Evolutionary conservation across 306 rosid genomes (phyloP), one percentile per base, ranked within the genome.

Genomic region (Sesbania bispinosa): DNA sequence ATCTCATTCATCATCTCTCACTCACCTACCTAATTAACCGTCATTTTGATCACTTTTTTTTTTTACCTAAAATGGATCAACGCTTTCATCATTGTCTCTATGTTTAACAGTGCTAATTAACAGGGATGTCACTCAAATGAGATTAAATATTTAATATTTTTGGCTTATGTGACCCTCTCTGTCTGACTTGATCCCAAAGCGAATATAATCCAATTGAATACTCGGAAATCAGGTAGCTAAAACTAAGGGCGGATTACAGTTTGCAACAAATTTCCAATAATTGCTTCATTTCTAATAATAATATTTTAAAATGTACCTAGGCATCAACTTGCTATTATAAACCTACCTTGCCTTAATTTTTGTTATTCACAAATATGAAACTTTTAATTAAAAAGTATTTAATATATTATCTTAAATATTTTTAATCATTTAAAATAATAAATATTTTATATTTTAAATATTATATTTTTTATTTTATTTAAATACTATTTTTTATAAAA

Each of bases 201-300:
- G 45, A 35, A 42, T 70, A 10, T n/a, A n/a, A n/a, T n/a, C n/a
- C n/a, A n/a, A n/a, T 65, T 59, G 51, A 72, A 73, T 26, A 62
- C 33, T 42, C 20, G 36, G 10, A 82, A 82, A 73, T 77, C 82
- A 11, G 80, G 80, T 82, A 54, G 74, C 82, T 30, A 45, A 77
- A 77, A 82, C 82, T 11, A 82, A 73, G 77, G 80, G 85, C 85
- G 80, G 80, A 62, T 77, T 29, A 66, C 79, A 54, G 38, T 33
- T 60, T 32, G 60, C 73, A 8, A 32, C 24, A 15, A 15, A 54
- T 30, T 15, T 1, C 2, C 50, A 27, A 66, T 32, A 24, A 62
- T 58, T 79, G 75, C 66, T 70, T 80, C 29, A 23, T 75, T 36
- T 45, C n/a, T n/a, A 57, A 4, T 43, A 43, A 29, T 29, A 4